These are phyloP conservation scores for Pythium phragmiticola DNA, from an alignment of 352 stramenopile genomes.

Conservation along the genomic window DNA sequence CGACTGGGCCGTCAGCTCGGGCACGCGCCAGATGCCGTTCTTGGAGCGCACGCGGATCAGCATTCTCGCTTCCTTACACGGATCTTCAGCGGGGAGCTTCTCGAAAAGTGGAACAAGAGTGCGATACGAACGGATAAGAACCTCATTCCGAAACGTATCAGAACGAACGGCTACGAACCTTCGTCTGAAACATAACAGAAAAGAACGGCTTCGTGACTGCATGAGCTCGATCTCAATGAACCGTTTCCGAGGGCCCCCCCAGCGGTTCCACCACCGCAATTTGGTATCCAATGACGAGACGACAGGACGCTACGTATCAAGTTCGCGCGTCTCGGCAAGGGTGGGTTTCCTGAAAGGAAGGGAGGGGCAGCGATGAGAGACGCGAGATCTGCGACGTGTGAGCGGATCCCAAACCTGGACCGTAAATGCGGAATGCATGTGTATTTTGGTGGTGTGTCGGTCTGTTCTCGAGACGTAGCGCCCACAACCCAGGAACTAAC, in stretches of 20 bases:
- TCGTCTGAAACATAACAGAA: no score
- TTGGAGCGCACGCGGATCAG: conserved; percentile 85
- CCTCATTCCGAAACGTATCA: no score
- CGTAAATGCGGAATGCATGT: not conserved
- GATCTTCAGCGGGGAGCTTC: not conserved
- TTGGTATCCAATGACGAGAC: no score
- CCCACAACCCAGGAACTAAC: conserved; percentile 83
- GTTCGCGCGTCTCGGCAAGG: no score
- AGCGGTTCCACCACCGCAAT: no score
- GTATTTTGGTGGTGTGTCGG: conserved; percentile 6
- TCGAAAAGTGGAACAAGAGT: not conserved
- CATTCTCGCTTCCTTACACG: conserved; percentile 32
- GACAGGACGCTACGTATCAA: no score
- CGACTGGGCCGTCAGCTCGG: conserved; percentile 54
- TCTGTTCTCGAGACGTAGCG: conserved; percentile 45
- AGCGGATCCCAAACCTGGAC: not conserved
- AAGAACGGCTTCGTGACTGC: no score
- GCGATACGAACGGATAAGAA: not conserved
- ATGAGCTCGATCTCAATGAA: no score
- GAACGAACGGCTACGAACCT: no score
- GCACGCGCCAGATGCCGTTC: conserved; percentile 86
- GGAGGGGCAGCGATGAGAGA: no score
- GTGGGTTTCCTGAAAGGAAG: no score
- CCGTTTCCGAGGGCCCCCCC: no score
- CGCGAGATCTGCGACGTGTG: not conserved